A percentile compares a stretch with the other conserved stretches of the same genome.
Conservation (phyloP, 441 rosid genomes). For the Cnidoscolus chayamansa region DNA sequence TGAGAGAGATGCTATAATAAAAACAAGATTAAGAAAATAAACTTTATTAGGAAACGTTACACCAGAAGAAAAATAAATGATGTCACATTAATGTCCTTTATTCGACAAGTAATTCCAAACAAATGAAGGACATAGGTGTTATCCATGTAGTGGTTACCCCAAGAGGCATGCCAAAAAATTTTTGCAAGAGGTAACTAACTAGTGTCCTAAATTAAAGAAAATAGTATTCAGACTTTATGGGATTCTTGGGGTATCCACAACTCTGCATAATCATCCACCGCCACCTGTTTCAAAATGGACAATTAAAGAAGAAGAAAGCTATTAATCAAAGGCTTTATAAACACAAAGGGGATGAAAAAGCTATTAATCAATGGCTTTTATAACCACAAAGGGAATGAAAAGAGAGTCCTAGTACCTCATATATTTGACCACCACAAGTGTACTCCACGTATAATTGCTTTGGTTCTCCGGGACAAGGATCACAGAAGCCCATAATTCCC, state of each 20-base stretch:
- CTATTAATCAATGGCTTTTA: not conserved
- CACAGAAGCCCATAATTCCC: slow-evolving; percentile 97
- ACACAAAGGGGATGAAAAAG: not conserved
- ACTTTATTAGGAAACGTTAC: slow-evolving; percentile 11
- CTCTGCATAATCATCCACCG: slow-evolving; percentile 68
- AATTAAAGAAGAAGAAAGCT: not conserved
- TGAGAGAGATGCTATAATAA: too few species aligned
- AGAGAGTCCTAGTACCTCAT: slow-evolving; percentile 37
- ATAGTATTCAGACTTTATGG: slow-evolving; percentile 39
- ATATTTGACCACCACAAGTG: slow-evolving; percentile 48
- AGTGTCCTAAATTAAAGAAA: not conserved
- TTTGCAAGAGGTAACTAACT: slow-evolving; percentile 22
- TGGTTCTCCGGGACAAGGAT: slow-evolving; percentile 88
- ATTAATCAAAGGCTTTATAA: not conserved
- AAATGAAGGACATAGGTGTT: not conserved
- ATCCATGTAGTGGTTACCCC: slow-evolving; percentile 21
- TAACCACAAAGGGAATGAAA: not conserved
- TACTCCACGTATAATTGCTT: slow-evolving; percentile 71
- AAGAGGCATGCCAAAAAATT: slow-evolving; percentile 37
- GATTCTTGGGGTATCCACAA: slow-evolving; percentile 63
- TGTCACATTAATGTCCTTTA: slow-evolving; percentile 1
- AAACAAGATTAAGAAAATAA: not conserved
- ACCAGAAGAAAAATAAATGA: not conserved
- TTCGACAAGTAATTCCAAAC: slow-evolving; percentile 9
- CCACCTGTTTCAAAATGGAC: slow-evolving; percentile 39